phyloP scores from a whole-genome alignment of 768 basidiomycete genomes.

The Tulasnella sp. region DNA sequence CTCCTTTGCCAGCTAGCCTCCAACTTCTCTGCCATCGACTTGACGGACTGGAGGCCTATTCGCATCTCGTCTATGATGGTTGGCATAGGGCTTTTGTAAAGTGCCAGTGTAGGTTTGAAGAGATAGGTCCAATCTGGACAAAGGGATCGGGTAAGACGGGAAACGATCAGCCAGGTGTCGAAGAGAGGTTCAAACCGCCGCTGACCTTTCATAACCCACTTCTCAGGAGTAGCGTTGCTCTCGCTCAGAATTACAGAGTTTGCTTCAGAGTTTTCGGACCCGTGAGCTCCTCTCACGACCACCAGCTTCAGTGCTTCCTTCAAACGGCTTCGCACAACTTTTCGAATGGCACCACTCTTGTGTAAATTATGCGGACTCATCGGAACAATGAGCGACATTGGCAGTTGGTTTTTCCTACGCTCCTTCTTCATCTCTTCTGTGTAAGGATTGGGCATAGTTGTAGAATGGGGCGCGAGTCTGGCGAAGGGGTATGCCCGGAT shows the following conservation, averaged over 20 bases:
- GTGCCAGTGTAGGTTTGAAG: background rate
- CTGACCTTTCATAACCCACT: slow-evolving; percentile 14
- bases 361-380: background rate
- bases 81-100: slow-evolving; percentile 11
- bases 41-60: background rate
- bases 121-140: slow-evolving; percentile 9
- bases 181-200: background rate
- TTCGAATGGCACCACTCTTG: slow-evolving; percentile 4
- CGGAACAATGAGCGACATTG: slow-evolving; percentile 2
- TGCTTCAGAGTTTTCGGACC: background rate
- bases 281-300: slow-evolving; percentile 2
- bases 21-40: background rate
- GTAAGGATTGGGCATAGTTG: background rate
- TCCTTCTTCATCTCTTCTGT: background rate
- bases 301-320: slow-evolving; percentile 11
- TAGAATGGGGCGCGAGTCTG: background rate
- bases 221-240: background rate
- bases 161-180: background rate
- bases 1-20: background rate
- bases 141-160: background rate
- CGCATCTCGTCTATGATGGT: slow-evolving; percentile 4
- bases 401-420: background rate
- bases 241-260: background rate
- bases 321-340: background rate
- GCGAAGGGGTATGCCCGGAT: background rate